Base-by-base conservation (phyloP, 148 eudicot genomes). In the Nepenthes gracilis region DNA sequence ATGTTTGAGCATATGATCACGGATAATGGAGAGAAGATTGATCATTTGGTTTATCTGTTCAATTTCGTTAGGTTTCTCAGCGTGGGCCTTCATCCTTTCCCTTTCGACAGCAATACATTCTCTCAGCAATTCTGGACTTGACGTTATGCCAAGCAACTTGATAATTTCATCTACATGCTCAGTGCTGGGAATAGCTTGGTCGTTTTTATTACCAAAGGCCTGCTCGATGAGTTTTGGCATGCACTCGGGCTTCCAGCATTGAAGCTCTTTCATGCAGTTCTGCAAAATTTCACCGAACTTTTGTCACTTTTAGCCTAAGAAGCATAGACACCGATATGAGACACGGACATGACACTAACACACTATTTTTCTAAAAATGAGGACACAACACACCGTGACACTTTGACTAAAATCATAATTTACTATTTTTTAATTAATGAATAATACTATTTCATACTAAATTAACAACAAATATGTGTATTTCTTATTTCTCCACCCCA, bases 101-200 rank as follows among this genome's bases (percentile, higher is more conserved):
- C 79, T 89, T 69, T 93, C 95, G 48, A 93, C 70, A 11, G 89
- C 84, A 60, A 93, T 76, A 57, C 82, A 73, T 76, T 93, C 97
- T 60, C 70, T 78, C 72, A 93, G 70, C 56, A 93, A 68, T 58
- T 82, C 99, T 55, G 77, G 76, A 68, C 64, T 82, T 35, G 85
- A 79, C 40, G 65, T 54, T 63, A 93, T 71, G 56, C 73, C 43
- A 34, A 93, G 72, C n/a, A 80, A 71, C 64, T 84, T 80, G 10
- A 78, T 69, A 55, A 93, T 79, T 57, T 72, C 68, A 47, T 54
- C 59, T 36, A 93, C 55, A 75, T 74, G 61, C 40, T 72, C 83
- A 34, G 67, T 32, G 55, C 50, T 43, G 62, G 72, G 83, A 72
- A 37, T 66, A 54, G 63, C 47, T 58, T 78, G 74, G 48, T 73